Conservation (phyloP, 2,329 filamentous ascomycete species). For the Cercospora brassicicola region DNA sequence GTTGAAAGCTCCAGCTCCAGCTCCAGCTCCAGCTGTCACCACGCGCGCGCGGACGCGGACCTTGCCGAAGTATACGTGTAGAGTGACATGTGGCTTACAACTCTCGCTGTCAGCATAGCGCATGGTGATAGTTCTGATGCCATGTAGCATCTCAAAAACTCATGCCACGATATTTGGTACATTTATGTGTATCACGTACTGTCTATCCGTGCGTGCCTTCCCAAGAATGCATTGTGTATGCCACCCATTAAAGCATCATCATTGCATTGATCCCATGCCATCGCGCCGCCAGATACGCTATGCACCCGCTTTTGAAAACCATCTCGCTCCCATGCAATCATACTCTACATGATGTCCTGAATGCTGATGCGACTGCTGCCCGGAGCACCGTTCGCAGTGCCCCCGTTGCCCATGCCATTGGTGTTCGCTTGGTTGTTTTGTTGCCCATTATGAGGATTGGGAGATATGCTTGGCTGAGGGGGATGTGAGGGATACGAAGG, state of each 20-base stretch:
- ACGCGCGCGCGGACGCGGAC: background rate
- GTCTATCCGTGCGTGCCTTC: background rate
- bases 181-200: conserved; percentile 1
- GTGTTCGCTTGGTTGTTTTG: conserved; percentile 3
- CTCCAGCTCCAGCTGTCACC: background rate
- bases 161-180: background rate
- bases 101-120: background rate
- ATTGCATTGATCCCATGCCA: background rate
- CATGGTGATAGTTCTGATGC: background rate
- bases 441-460: conserved; percentile 20
- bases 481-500: conserved; percentile 13
- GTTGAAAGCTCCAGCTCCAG: background rate
- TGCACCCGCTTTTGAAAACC: background rate
- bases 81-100: background rate
- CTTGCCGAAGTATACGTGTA: background rate
- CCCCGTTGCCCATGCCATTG: conserved; percentile 13
- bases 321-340: background rate
- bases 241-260: background rate
- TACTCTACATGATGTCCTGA: conserved; percentile 40
- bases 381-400: conserved; percentile 16
- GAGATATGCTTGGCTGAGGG: conserved; percentile 21
- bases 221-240: background rate
- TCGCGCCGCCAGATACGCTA: background rate
- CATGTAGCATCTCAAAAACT: background rate
- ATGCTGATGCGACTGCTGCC: conserved; percentile 40